phyloP scores from a whole-genome alignment of 257 asterid genomes.

The Solanum lignicaule region DNA sequence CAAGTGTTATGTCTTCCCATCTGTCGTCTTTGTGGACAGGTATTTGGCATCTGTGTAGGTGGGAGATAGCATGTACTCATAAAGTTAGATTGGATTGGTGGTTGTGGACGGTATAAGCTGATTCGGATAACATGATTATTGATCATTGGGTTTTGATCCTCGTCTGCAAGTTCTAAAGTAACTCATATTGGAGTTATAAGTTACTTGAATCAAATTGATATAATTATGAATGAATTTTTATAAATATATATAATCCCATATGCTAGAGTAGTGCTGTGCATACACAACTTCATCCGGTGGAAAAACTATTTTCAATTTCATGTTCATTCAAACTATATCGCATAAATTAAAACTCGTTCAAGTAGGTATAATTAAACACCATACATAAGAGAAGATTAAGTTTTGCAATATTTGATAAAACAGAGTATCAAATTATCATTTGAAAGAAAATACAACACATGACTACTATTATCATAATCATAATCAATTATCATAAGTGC shows the following conservation, averaged over 20 bases:
- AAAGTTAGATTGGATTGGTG: background rate
- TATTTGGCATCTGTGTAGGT: background rate
- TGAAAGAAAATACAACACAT: background rate
- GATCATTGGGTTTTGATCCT: too few relatives aligned
- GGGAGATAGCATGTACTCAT: background rate
- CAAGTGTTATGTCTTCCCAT: background rate
- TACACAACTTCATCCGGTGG: too few relatives aligned
- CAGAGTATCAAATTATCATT: background rate
- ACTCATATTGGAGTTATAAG: too few relatives aligned
- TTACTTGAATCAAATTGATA: too few relatives aligned
- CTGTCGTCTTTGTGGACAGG: fast-evolving
- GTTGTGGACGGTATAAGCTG: background rate
- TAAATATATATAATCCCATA: too few relatives aligned
- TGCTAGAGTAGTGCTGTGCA: too few relatives aligned
- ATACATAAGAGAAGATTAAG: background rate
- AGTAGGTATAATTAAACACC: background rate
- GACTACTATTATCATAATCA: background rate
- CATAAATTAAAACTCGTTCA: background rate
- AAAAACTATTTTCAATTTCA: too few relatives aligned
- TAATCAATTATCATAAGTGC: conserved; percentile 58
- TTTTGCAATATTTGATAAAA: background rate
- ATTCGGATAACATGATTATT: background rate
- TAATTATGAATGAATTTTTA: too few relatives aligned
- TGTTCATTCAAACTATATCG: background rate
- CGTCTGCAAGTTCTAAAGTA: too few relatives aligned